Percentiles rank a stretch among this genome's conserved stretches.
Conservation (phyloP, 1,284 basidiomycete genomes). For the Cutaneotrichosporon cutaneum region DNA sequence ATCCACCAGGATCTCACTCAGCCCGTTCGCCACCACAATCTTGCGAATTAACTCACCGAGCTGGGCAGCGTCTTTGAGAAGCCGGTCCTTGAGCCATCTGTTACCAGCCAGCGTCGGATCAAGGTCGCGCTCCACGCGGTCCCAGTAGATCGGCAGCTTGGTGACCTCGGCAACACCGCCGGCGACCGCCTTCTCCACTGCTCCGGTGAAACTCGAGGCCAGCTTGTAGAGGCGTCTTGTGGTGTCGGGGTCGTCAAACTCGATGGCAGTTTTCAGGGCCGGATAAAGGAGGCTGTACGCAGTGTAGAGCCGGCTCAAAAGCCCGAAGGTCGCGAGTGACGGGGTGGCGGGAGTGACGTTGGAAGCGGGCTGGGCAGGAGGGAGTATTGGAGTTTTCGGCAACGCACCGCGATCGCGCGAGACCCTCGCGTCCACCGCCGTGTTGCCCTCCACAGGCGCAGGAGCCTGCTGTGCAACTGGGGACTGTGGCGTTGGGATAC, state of each 20-base stretch:
- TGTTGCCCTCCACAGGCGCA: too few species aligned
- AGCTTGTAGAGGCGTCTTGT: background rate
- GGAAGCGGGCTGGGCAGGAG: too few species aligned
- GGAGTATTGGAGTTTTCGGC: too few species aligned
- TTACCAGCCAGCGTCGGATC: background rate
- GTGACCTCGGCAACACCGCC: too few species aligned
- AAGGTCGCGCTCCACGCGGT: background rate
- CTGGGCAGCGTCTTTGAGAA: background rate
- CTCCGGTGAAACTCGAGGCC: background rate
- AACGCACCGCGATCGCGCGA: too few species aligned
- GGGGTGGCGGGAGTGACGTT: background rate
- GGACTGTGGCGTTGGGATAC: background rate
- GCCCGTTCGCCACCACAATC: background rate
- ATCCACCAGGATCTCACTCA: background rate
- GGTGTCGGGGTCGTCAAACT: too few species aligned
- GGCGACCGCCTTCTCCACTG: too few species aligned
- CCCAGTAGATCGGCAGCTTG: background rate
- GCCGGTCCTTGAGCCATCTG: background rate
- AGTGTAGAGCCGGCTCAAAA: background rate
- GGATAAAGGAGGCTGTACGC: background rate
- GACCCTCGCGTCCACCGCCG: too few species aligned
- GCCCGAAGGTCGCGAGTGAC: too few species aligned
- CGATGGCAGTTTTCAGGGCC: background rate
- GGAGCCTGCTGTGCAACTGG: too few species aligned
- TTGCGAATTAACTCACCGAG: background rate